phyloP scores from a whole-genome alignment of 768 basidiomycete species.

The Podaxis sp. region DNA sequence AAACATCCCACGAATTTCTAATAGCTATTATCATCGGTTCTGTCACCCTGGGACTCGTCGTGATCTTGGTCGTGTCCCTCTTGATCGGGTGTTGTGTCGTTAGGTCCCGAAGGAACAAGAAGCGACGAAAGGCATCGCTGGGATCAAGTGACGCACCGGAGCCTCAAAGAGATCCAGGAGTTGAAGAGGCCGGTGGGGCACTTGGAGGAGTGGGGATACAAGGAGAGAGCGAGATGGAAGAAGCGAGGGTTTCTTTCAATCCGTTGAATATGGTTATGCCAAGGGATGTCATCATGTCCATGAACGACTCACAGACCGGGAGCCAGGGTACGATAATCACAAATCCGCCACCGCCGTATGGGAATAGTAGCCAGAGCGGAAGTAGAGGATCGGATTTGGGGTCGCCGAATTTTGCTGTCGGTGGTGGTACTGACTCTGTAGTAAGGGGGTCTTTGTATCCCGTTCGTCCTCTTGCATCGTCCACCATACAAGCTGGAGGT shows the following conservation, averaged over 20 bases:
- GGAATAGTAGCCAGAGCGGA: not conserved
- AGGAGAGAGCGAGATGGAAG: not conserved
- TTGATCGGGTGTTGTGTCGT: not conserved
- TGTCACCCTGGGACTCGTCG: not conserved
- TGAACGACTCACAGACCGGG: not conserved
- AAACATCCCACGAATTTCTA: not conserved
- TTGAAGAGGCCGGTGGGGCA: too few relatives aligned
- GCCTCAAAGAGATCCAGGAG: too few relatives aligned
- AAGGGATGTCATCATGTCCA: not conserved
- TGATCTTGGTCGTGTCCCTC: not conserved
- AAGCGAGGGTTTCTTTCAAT: not conserved
- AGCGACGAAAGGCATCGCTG: not conserved
- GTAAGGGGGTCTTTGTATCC: too few relatives aligned
- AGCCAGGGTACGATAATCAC: not conserved
- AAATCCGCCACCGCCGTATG: slow-evolving; percentile 2
- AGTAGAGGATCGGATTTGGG: not conserved
- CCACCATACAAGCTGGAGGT: too few relatives aligned
- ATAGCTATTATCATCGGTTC: slow-evolving; percentile 4
- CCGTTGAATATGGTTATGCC: not conserved
- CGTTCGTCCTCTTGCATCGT: too few relatives aligned
- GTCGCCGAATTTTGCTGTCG: not conserved
- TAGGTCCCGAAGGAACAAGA: not conserved
- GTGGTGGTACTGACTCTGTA: not conserved
- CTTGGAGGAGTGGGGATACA: not conserved
- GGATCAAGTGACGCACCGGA: too few relatives aligned